Evolutionary conservation across 1,139 yeast species (phyloP).

Genomic region (Lodderomyces metapsilosis): DNA sequence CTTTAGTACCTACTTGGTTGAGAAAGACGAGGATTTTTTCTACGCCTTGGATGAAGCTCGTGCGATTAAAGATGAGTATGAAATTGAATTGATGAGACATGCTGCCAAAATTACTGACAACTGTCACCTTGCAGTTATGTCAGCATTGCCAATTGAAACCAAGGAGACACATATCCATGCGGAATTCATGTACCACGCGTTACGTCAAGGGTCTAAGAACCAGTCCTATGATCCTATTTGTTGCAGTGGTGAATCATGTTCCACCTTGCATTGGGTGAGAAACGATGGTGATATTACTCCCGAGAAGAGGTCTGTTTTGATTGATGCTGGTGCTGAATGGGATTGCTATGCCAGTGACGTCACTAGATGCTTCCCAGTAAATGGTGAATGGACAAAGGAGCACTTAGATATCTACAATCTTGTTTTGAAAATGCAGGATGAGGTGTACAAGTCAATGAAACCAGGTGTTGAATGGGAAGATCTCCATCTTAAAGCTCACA

Average conservation of each 20-base stretch:
- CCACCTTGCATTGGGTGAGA: conserved; percentile 85
- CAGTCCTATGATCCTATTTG: conserved; percentile 95
- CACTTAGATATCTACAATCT: conserved; percentile 77
- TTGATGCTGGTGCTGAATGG: conserved; percentile 99
- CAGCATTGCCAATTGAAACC: conserved; percentile 81
- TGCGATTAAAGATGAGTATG: conserved; percentile 78
- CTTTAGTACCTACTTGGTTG: conserved; percentile 33
- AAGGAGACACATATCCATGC: conserved; percentile 94
- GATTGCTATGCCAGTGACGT: conserved; percentile 89
- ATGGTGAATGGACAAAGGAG: conserved; percentile 86
- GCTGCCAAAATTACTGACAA: conserved; percentile 86
- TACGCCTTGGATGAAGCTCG: conserved; percentile 86
- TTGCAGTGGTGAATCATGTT: conserved; percentile 89
- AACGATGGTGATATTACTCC: conserved; percentile 67
- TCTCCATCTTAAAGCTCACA: conserved; percentile 77
- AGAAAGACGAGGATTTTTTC: conserved; percentile 50
- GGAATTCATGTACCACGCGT: conserved; percentile 88
- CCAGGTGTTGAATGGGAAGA: conserved; percentile 90
- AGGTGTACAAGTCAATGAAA: conserved; percentile 64
- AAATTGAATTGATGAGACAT: conserved; percentile 68
- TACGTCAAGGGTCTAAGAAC: conserved; percentile 87
- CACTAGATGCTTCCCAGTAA: conserved; percentile 90
- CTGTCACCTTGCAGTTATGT: conserved; percentile 89
- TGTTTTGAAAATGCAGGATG: conserved; percentile 81
- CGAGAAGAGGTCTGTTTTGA: conserved; percentile 61